These are phyloP conservation scores for Glycyrrhiza uralensis DNA, from an alignment of 306 rosid genomes.

Conservation along the genomic window DNA sequence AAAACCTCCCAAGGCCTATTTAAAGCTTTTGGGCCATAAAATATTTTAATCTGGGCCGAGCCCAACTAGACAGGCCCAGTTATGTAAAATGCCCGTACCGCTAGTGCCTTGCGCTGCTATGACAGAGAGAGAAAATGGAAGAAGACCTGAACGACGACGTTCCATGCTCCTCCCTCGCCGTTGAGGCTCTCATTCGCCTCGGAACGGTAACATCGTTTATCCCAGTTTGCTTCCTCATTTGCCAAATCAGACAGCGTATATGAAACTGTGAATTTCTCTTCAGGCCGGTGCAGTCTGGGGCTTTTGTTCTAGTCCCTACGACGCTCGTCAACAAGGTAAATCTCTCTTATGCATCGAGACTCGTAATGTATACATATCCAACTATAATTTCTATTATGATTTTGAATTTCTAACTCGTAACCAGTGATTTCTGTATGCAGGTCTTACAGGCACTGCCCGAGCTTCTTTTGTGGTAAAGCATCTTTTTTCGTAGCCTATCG, in stretches of 20 bases:
- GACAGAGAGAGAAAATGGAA: constrained; percentile 36
- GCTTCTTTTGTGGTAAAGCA: constrained; percentile 69
- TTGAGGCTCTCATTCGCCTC: constrained; percentile 51
- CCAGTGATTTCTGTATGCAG: constrained; percentile 34
- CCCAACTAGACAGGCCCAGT: constrained; percentile 19
- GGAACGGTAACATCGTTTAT: constrained; percentile 48
- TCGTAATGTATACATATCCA: background rate
- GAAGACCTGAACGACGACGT: constrained; percentile 43
- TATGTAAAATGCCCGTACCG: background rate
- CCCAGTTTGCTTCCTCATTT: background rate
- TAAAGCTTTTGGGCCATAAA: background rate
- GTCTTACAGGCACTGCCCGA: constrained; percentile 54
- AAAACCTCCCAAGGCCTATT: background rate
- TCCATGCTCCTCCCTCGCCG: constrained; percentile 73
- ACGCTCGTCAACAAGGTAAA: constrained; percentile 63
- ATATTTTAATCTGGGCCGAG: background rate
- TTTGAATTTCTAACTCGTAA: background rate
- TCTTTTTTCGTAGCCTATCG: background rate
- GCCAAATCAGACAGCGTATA: background rate
- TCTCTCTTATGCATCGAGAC: background rate
- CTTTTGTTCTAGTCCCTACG: constrained; percentile 65
- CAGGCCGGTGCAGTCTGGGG: constrained; percentile 98
- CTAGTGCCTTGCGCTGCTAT: background rate
- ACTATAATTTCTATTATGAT: background rate
- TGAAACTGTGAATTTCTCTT: constrained; percentile 17